Conservation (phyloP, 2,329 filamentous ascomycete genomes). For the Xylariomycetidae sp. region DNA sequence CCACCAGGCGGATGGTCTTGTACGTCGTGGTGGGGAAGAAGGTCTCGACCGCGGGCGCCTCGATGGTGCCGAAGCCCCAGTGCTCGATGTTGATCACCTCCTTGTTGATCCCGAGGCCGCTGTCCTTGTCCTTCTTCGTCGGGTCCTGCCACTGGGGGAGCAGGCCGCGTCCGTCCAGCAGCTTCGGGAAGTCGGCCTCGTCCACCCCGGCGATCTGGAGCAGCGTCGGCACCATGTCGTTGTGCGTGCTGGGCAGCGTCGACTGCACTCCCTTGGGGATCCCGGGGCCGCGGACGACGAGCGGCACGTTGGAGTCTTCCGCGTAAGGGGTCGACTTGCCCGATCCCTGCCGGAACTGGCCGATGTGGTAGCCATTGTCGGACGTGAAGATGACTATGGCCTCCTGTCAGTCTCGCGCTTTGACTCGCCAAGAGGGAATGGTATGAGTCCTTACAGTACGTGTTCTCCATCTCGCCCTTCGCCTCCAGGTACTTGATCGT, state of each 20-base stretch:
- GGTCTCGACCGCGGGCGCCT: slow-evolving; percentile 11
- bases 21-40: slow-evolving; percentile 33
- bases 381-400: slow-evolving; percentile 7
- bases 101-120: slow-evolving; percentile 9
- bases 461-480: slow-evolving; percentile 3
- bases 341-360: slow-evolving; percentile 18
- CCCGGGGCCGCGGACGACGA: slow-evolving; percentile 24
- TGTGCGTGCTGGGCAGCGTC: slow-evolving; percentile 16
- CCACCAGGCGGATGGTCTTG: slow-evolving; percentile 36
- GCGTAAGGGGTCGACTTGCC: slow-evolving; percentile 23
- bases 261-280: slow-evolving; percentile 15
- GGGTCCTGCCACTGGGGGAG: slow-evolving; percentile 23
- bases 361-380: slow-evolving; percentile 25
- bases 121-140: slow-evolving; percentile 3
- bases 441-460: slow-evolving; percentile 3
- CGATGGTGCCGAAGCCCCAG: slow-evolving; percentile 19
- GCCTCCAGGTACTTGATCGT: neutral
- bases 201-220: slow-evolving; percentile 21
- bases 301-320: slow-evolving; percentile 27
- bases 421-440: too few relatives aligned
- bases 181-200: slow-evolving; percentile 12
- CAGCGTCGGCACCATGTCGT: slow-evolving; percentile 25
- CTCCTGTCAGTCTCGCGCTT: neutral
- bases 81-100: slow-evolving; percentile 23
- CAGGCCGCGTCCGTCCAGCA: slow-evolving; percentile 26